These are phyloP conservation scores for Dactylellina drechsleri DNA, from an alignment of 2,329 filamentous ascomycete species.

Conservation along the genomic window DNA sequence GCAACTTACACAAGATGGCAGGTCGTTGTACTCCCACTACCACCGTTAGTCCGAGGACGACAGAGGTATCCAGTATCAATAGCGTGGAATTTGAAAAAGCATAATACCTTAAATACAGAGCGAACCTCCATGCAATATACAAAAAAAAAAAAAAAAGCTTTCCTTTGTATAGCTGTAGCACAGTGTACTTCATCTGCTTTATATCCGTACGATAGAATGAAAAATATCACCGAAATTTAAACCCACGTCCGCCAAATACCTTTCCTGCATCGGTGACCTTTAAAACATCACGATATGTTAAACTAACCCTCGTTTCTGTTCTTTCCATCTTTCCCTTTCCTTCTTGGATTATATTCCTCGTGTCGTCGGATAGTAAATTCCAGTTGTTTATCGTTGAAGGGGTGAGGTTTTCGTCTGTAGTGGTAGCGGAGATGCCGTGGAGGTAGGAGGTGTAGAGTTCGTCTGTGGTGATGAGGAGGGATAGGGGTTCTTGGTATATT, in stretches of 20 bases:
- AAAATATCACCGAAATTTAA: constrained; percentile 3
- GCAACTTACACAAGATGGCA: too few species aligned
- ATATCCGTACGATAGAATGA: background rate
- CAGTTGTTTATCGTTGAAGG: constrained; percentile 76
- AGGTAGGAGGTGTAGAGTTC: constrained; percentile 76
- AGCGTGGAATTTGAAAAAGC: too few species aligned
- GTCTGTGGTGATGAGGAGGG: constrained; percentile 75
- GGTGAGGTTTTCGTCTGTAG: constrained; percentile 73
- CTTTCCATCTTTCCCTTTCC: constrained; percentile 57
- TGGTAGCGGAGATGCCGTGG: constrained; percentile 76
- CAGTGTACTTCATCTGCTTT: too few species aligned
- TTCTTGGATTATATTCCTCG: constrained; percentile 58
- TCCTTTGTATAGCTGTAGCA: too few species aligned
- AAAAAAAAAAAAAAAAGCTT: too few species aligned
- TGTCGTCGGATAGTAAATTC: constrained; percentile 69
- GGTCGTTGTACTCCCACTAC: too few species aligned
- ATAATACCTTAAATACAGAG: too few species aligned
- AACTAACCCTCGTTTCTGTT: constrained; percentile 74
- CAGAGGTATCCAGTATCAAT: too few species aligned
- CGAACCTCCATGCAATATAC: too few species aligned
- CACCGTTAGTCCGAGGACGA: too few species aligned
- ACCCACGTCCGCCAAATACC: constrained; percentile 33
- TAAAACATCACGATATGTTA: constrained; percentile 87
- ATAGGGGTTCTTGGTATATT: constrained; percentile 64
- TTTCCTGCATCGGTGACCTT: constrained; percentile 67